A percentile compares a stretch with the other conserved stretches of the same genome.
These are phyloP conservation scores for Fomitopsis betulina DNA, from an alignment of 1,284 basidiomycete genomes.

Conservation along the genomic window DNA sequence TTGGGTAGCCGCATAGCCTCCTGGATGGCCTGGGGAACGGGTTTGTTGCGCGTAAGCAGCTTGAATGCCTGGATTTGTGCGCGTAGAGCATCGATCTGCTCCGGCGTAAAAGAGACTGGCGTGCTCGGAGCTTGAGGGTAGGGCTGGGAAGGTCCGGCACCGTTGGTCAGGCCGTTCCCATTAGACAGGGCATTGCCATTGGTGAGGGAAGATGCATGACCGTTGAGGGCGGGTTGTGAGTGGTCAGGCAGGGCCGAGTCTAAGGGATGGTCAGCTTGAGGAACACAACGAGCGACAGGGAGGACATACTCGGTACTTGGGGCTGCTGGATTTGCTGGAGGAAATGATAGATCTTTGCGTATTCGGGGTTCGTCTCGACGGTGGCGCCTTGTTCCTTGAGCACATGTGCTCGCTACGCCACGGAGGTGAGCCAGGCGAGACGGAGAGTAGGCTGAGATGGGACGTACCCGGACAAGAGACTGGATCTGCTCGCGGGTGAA, in stretches of 20 bases:
- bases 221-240: constrained; percentile 15
- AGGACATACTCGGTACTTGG: constrained; percentile 11
- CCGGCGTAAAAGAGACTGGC: constrained; percentile 77
- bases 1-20: constrained; percentile 70
- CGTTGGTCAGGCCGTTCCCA: constrained; percentile 26
- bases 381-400: constrained; percentile 30
- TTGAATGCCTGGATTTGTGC: constrained; percentile 92
- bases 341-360: constrained; percentile 28
- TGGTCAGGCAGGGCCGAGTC: constrained; percentile 15
- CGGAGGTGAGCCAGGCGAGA: not conserved
- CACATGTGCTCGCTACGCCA: constrained; percentile 29
- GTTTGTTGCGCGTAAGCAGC: constrained; percentile 72
- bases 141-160: constrained; percentile 25
- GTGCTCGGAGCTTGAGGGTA: constrained; percentile 40
- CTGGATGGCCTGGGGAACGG: constrained; percentile 79
- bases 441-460: not conserved
- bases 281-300: not conserved
- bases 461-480: constrained; percentile 23
- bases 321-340: constrained; percentile 25
- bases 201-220: constrained; percentile 14
- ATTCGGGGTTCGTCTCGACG: constrained; percentile 31
- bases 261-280: not conserved
- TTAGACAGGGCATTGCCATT: constrained; percentile 25
- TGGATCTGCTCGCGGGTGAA: constrained; percentile 22
- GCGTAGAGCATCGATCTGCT: constrained; percentile 83